phyloP scores from a whole-genome alignment of 176 grass and related monocot genomes.

The Avena insularis region DNA sequence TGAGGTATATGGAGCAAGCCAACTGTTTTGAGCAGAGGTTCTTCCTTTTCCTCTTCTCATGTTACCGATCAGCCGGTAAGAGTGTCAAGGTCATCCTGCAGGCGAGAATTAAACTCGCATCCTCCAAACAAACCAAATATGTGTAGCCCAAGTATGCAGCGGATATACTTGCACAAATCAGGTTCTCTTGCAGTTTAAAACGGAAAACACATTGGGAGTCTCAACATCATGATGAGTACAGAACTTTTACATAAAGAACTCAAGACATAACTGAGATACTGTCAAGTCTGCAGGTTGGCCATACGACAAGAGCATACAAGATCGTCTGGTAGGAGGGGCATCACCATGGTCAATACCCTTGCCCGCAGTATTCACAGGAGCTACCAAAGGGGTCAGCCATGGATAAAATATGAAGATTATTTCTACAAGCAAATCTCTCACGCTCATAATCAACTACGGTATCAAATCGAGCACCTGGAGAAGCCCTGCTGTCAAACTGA shows the following conservation, averaged over 20 bases:
- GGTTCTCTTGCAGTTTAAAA: background rate
- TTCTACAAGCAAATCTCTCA: background rate
- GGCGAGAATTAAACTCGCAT: background rate
- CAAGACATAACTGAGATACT: background rate
- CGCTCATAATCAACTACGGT: background rate
- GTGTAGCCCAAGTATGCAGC: background rate
- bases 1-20: too few species aligned
- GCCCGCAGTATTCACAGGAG: background rate
- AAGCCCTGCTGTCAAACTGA: background rate
- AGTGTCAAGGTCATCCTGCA: background rate
- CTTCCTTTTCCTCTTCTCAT: too few species aligned
- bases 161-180: background rate
- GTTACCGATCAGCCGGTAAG: background rate
- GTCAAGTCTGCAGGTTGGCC: background rate
- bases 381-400: background rate
- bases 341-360: background rate
- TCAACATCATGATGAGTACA: background rate
- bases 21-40: too few species aligned
- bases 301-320: background rate
- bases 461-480: background rate
- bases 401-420: background rate
- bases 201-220: background rate
- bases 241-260: background rate
- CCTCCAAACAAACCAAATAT: background rate
- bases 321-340: background rate